Percentiles rank a stretch among this genome's conserved stretches.
phyloP scores from a whole-genome alignment of 2,329 filamentous ascomycete species.

The Diplodia seriata region DNA sequence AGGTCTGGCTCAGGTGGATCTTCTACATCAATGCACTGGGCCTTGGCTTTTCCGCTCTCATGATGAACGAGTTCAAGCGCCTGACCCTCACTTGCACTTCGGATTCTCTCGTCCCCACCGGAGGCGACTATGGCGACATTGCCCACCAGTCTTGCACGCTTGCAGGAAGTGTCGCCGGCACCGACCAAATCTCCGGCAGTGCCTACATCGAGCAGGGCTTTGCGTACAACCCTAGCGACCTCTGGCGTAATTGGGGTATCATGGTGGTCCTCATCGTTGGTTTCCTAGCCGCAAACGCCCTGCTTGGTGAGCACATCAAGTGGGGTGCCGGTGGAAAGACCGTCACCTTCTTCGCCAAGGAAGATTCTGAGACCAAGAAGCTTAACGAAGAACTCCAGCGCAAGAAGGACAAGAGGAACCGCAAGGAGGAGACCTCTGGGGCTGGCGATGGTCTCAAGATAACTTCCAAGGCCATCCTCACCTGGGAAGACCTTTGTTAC shows the following conservation, averaged over 20 bases:
- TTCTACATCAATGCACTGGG: slow-evolving; percentile 79
- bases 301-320: slow-evolving; percentile 78
- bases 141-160: slow-evolving; percentile 82
- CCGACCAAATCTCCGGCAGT: slow-evolving; percentile 66
- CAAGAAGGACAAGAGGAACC: slow-evolving; percentile 63
- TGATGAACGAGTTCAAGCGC: slow-evolving; percentile 84
- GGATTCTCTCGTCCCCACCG: slow-evolving; percentile 73
- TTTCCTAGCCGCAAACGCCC: slow-evolving; percentile 75
- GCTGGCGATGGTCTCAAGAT: slow-evolving; percentile 58
- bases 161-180: slow-evolving; percentile 72
- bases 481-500: slow-evolving; percentile 82
- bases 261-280: slow-evolving; percentile 75
- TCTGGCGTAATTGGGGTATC: slow-evolving; percentile 88
- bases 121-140: slow-evolving; percentile 73
- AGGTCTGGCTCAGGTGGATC: slow-evolving; percentile 81
- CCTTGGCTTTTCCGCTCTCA: slow-evolving; percentile 76
- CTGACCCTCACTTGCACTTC: slow-evolving; percentile 72
- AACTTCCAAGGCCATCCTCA: slow-evolving; percentile 62
- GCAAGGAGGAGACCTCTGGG: slow-evolving; percentile 49
- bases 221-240: slow-evolving; percentile 68
- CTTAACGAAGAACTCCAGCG: slow-evolving; percentile 69
- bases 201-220: slow-evolving; percentile 74
- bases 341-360: slow-evolving; percentile 76
- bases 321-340: slow-evolving; percentile 82
- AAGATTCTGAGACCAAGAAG: slow-evolving; percentile 69